Percentiles rank a stretch among this genome's conserved stretches.
Conservation (phyloP, 768 basidiomycete species). For the Gelatoporia subvermispora region DNA sequence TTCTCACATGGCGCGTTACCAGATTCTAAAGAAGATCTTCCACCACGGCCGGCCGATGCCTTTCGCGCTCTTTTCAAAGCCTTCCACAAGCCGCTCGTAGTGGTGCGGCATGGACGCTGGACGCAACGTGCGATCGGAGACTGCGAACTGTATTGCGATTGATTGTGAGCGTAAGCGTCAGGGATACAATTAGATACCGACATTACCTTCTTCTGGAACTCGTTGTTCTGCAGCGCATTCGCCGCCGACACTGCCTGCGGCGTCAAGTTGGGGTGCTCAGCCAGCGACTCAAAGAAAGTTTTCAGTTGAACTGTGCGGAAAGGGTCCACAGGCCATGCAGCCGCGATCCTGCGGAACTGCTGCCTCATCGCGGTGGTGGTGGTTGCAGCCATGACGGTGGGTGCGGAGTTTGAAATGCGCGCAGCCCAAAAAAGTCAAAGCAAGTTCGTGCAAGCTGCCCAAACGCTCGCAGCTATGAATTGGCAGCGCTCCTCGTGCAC, state of each 20-base stretch:
- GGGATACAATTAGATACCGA: neutral
- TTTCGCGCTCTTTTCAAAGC: conserved; percentile 66
- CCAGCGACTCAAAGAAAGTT: conserved; percentile 57
- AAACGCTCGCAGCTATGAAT: too few relatives aligned
- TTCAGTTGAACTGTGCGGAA: conserved; percentile 74
- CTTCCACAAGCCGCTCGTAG: conserved; percentile 70
- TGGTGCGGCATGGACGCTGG: conserved; percentile 71
- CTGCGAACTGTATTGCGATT: conserved; percentile 46
- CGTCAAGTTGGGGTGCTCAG: conserved; percentile 66
- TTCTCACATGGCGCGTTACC: conserved; percentile 35
- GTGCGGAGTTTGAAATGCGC: too few relatives aligned
- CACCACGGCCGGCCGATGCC: conserved; percentile 81
- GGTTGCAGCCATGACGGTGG: conserved; percentile 19
- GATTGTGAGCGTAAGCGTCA: neutral
- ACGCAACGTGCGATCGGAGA: conserved; percentile 56
- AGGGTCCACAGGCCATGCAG: conserved; percentile 65
- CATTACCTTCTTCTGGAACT: conserved; percentile 54
- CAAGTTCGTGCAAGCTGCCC: too few relatives aligned
- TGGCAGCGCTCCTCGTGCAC: too few relatives aligned
- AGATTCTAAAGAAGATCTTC: conserved; percentile 77
- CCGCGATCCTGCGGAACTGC: conserved; percentile 51
- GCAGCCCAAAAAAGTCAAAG: neutral
- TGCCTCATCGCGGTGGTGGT: conserved; percentile 34
- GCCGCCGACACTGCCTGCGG: conserved; percentile 55
- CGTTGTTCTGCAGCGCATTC: conserved; percentile 48